Evolutionary conservation across 805 yeast species (phyloP).

Genomic region (Metschnikowia borealis): DNA sequence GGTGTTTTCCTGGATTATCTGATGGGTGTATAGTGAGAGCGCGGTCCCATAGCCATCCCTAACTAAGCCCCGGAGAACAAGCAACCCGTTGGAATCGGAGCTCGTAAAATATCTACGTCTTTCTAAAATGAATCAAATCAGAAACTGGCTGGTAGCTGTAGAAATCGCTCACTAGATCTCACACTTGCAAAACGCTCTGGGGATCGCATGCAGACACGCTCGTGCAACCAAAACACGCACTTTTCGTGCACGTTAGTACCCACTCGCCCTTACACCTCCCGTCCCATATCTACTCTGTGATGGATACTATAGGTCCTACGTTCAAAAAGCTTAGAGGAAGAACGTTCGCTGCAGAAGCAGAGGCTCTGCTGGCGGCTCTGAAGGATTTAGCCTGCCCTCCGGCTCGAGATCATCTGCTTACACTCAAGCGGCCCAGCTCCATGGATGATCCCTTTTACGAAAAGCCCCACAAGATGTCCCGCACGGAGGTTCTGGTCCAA

Average conservation of each 20-base stretch:
- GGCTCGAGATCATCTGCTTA: slow-evolving; percentile 3
- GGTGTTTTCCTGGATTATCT: background rate
- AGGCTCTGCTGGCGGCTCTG: slow-evolving; percentile 6
- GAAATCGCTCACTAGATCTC: background rate
- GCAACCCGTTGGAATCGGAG: background rate
- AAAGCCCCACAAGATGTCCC: slow-evolving; percentile 11
- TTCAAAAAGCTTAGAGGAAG: slow-evolving; percentile 24
- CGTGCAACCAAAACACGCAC: slow-evolving; percentile 4
- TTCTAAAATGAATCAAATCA: no score
- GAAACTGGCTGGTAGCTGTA: background rate
- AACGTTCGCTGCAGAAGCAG: slow-evolving; percentile 21
- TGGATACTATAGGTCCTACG: slow-evolving; percentile 19
- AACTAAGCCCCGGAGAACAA: background rate
- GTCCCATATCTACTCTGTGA: background rate
- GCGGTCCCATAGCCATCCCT: background rate
- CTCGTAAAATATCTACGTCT: no score
- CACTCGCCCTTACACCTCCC: background rate
- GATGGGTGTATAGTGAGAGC: background rate
- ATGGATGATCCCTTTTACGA: slow-evolving; percentile 32
- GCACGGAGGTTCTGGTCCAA: slow-evolving; percentile 1
- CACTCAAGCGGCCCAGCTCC: slow-evolving; percentile 13
- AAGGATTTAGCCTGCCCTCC: slow-evolving; percentile 8
- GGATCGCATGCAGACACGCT: background rate
- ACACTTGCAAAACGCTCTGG: background rate
- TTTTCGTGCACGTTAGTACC: slow-evolving; percentile 4